These are phyloP conservation scores for Pilasporangium apinafurcum DNA, from an alignment of 352 stramenopile genomes.

Conservation along the genomic window DNA sequence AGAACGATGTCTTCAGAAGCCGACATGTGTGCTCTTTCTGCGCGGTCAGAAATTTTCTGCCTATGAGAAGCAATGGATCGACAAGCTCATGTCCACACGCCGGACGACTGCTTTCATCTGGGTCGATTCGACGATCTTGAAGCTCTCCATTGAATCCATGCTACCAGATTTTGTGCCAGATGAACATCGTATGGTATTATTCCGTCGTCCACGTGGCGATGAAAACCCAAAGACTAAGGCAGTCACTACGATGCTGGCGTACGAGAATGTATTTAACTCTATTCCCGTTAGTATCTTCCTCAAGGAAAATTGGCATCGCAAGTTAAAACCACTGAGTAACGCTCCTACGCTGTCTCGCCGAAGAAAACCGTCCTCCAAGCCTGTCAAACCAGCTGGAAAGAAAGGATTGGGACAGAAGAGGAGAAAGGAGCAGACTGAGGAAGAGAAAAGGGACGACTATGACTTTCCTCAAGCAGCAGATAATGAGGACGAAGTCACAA, in stretches of 20 bases:
- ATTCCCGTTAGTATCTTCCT: conserved; percentile 53
- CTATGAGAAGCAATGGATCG: conserved; percentile 72
- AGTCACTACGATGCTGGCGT: conserved; percentile 46
- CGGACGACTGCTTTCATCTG: conserved; percentile 64
- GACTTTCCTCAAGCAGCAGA: conserved; percentile 29
- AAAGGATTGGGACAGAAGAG: conserved; percentile 18
- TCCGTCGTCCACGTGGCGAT: conserved; percentile 37
- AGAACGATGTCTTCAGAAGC: conserved; percentile 52
- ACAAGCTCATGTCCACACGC: conserved; percentile 46
- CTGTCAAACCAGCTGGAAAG: conserved; percentile 2
- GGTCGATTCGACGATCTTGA: conserved; percentile 55
- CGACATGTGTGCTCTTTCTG: conserved; percentile 60
- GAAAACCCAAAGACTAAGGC: conserved; percentile 18
- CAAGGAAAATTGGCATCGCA: conserved; percentile 18
- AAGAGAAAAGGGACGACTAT: conserved; percentile 34
- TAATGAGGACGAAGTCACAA: conserved; percentile 10
- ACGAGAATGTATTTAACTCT: conserved; percentile 55
- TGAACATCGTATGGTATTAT: conserved; percentile 66
- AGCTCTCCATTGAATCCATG: conserved; percentile 64
- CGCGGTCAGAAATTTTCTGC: conserved; percentile 42
- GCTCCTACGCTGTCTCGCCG: conserved; percentile 40
- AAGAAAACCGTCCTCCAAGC: conserved; percentile 6
- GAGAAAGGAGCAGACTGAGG: conserved; percentile 10
- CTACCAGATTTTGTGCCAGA: conserved; percentile 27
- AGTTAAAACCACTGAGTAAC: conserved; percentile 51